A percentile compares a stretch with the other conserved stretches of the same genome.
Evolutionary conservation across 768 basidiomycete genomes (phyloP).

Genomic region (Xerocomellus chrysenteron): DNA sequence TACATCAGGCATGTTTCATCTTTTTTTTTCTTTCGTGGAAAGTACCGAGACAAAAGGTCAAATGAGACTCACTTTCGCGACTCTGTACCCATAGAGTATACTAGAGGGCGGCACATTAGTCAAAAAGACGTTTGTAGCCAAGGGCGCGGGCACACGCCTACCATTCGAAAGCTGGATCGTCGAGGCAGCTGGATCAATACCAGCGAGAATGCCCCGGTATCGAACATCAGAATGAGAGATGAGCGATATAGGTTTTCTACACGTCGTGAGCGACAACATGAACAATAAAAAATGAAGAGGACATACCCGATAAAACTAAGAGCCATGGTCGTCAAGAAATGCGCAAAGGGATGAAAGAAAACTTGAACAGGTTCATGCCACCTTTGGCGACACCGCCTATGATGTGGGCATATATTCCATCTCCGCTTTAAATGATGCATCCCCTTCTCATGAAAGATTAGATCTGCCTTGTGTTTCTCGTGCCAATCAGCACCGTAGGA

Average conservation of each 20-base stretch:
- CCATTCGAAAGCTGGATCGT: conserved; percentile 90
- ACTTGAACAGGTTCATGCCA: conserved; percentile 11
- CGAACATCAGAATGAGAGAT: conserved; percentile 90
- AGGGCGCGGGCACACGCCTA: conserved; percentile 27
- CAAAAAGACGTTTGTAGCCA: neutral
- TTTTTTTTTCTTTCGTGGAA: conserved; percentile 6
- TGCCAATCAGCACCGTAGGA: neutral
- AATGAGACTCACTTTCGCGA: conserved; percentile 59
- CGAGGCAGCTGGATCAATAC: conserved; percentile 80
- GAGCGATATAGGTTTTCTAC: conserved; percentile 83
- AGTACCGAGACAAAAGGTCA: neutral
- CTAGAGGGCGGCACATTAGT: conserved; percentile 29
- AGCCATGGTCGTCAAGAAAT: conserved; percentile 48
- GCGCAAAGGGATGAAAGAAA: conserved; percentile 16
- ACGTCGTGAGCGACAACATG: conserved; percentile 11
- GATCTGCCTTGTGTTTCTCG: neutral
- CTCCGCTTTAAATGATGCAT: conserved; percentile 28
- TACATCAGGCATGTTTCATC: conserved; percentile 44
- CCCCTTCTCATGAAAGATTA: neutral
- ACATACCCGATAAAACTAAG: conserved; percentile 74
- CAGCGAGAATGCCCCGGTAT: conserved; percentile 83
- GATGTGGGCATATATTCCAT: conserved; percentile 14
- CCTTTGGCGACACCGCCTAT: conserved; percentile 11
- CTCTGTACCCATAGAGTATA: conserved; percentile 89
- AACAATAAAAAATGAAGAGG: neutral